These are phyloP conservation scores for Catenaria anguillulae DNA, from an alignment of 371 early-diverging fungal genomes.

Conservation along the genomic window DNA sequence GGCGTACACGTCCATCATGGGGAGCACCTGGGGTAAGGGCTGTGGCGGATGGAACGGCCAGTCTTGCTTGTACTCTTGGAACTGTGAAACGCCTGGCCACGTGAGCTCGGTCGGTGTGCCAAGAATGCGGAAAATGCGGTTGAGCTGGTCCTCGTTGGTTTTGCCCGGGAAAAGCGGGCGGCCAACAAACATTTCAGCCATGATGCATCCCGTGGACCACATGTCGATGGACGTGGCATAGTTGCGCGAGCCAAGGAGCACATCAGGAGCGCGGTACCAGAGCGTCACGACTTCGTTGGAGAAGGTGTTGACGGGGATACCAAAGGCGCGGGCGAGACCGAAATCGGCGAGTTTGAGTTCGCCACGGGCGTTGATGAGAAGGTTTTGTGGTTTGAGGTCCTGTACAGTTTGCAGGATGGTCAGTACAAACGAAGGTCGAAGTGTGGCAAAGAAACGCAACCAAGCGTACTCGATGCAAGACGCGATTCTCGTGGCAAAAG, in stretches of 20 bases:
- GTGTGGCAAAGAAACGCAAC: no score
- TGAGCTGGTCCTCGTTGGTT: slow-evolving; percentile 73
- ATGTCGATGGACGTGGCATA: slow-evolving; percentile 97
- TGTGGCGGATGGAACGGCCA: slow-evolving; percentile 56
- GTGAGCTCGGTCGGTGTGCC: slow-evolving; percentile 77
- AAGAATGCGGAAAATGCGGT: slow-evolving; percentile 73
- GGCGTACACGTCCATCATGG: slow-evolving; percentile 58
- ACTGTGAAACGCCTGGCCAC: slow-evolving; percentile 83
- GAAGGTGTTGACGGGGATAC: slow-evolving; percentile 90
- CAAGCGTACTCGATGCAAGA: slow-evolving; percentile 71
- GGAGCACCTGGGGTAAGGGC: slow-evolving; percentile 46
- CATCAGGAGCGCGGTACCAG: slow-evolving; percentile 97
- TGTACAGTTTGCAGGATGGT: not conserved
- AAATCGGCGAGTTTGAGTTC: slow-evolving; percentile 95
- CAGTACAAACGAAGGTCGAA: no score
- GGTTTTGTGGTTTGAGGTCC: slow-evolving; percentile 41
- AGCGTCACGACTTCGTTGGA: slow-evolving; percentile 92
- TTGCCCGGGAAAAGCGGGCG: slow-evolving; percentile 92
- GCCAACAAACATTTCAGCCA: slow-evolving; percentile 81
- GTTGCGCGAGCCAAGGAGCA: slow-evolving; percentile 92
- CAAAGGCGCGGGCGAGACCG: slow-evolving; percentile 93
- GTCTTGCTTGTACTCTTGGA: slow-evolving; percentile 73
- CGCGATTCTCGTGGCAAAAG: slow-evolving; percentile 87
- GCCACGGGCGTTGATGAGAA: slow-evolving; percentile 57
- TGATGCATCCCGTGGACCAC: slow-evolving; percentile 98